phyloP scores from a whole-genome alignment of 176 grass and related monocot species.

The Oryza coarctata region DNA sequence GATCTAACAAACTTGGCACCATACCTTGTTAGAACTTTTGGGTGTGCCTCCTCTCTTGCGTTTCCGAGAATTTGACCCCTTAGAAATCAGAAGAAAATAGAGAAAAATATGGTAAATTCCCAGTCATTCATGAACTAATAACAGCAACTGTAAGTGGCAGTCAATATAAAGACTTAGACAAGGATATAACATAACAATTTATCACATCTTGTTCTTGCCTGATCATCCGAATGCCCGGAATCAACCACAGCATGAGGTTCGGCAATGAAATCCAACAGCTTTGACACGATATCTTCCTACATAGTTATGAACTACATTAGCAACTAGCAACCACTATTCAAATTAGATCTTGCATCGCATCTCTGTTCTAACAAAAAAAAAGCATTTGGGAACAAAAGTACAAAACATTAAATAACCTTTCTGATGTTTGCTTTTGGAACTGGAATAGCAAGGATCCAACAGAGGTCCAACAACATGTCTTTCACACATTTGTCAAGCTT shows the following conservation, averaged over 20 bases:
- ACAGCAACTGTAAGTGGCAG: conserved; percentile 26
- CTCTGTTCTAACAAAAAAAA: background rate
- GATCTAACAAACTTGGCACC: conserved; percentile 12
- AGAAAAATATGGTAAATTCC: conserved; percentile 18
- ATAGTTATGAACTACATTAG: conserved; percentile 44
- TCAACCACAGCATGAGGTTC: conserved; percentile 64
- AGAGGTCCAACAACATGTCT: conserved; percentile 76
- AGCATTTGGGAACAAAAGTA: conserved; percentile 31
- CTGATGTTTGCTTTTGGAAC: conserved; percentile 65
- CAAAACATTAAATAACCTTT: conserved; percentile 62
- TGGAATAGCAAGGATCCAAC: conserved; percentile 79
- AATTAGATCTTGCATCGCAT: background rate
- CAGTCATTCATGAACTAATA: conserved; percentile 25
- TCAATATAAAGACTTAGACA: background rate
- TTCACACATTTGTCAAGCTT: conserved; percentile 97
- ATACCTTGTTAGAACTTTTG: conserved; percentile 74
- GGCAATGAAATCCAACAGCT: conserved; percentile 91
- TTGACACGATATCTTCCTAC: conserved; percentile 88
- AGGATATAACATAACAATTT: background rate
- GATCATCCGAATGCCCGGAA: conserved; percentile 50
- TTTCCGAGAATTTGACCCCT: conserved; percentile 73
- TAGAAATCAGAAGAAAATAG: conserved; percentile 33
- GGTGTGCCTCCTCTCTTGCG: conserved; percentile 59
- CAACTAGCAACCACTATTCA: background rate
- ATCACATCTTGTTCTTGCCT: conserved; percentile 34